Conservation (phyloP, 495 filamentous ascomycete species). For the Talaromyces adpressus region DNA sequence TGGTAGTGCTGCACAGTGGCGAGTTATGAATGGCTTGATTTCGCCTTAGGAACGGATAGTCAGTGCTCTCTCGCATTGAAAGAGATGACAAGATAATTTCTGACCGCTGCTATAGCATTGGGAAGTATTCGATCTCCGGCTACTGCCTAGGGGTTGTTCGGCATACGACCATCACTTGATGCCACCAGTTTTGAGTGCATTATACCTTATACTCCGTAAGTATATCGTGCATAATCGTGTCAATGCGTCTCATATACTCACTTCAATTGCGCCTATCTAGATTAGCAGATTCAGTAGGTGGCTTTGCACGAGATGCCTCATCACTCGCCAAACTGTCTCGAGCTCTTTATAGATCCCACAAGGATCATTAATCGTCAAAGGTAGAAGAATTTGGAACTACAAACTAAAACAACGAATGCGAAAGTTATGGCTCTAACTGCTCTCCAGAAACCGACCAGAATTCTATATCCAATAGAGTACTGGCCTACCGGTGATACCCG, state of each 20-base stretch:
- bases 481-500: neutral
- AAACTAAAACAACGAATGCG: neutral
- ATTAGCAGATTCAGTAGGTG: neutral
- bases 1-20: slow-evolving; percentile 39
- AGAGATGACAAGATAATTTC: neutral
- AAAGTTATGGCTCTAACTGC: neutral
- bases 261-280: neutral
- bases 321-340: neutral
- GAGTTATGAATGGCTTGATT: slow-evolving; percentile 46
- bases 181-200: neutral
- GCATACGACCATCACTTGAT: neutral
- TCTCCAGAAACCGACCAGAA: neutral
- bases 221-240: neutral
- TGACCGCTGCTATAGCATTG: neutral
- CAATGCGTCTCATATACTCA: neutral
- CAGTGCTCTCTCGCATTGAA: neutral
- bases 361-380: neutral
- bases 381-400: neutral
- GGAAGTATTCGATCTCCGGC: neutral
- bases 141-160: neutral
- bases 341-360: neutral
- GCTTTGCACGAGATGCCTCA: neutral
- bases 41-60: slow-evolving; percentile 37
- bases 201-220: neutral
- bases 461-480: neutral